Conservation (phyloP, 2,329 filamentous ascomycete species). For the Blastomyces percursus region DNA sequence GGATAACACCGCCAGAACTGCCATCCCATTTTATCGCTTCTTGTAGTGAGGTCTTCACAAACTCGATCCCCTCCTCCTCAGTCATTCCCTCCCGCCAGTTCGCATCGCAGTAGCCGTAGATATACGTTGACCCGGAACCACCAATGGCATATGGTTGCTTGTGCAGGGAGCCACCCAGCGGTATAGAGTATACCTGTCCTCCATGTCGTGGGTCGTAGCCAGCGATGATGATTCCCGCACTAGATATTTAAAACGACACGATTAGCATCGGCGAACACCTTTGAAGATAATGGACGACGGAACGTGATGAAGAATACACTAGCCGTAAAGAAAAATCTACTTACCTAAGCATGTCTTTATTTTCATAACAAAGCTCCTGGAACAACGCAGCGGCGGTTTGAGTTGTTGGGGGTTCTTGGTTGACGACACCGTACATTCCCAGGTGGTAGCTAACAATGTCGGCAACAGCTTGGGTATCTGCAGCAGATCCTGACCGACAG, state of each 20-base stretch:
- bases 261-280: conserved; percentile 6
- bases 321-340: conserved; percentile 22
- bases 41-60: conserved; percentile 80
- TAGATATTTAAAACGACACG: conserved; percentile 27
- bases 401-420: conserved; percentile 82
- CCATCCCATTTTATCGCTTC: conserved; percentile 99
- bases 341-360: conserved; percentile 87
- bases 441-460: conserved; percentile 98
- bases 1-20: conserved; percentile 94
- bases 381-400: conserved; percentile 93
- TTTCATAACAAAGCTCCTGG: conserved; percentile 95
- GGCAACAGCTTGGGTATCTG: conserved; percentile 94
- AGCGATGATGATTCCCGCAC: conserved; percentile 96
- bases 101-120: conserved; percentile 96
- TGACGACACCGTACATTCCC: conserved; percentile 79
- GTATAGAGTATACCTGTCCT: conserved; percentile 95
- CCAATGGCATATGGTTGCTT: conserved; percentile 94
- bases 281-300: background rate
- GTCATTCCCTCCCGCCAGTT: conserved; percentile 95
- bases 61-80: conserved; percentile 77
- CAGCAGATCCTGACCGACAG: conserved; percentile 93
- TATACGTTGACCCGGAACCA: conserved; percentile 95
- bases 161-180: conserved; percentile 90
- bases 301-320: background rate
- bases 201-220: conserved; percentile 93